Conservation (phyloP, 2,329 filamentous ascomycete species). For the Aspergillus persii region DNA sequence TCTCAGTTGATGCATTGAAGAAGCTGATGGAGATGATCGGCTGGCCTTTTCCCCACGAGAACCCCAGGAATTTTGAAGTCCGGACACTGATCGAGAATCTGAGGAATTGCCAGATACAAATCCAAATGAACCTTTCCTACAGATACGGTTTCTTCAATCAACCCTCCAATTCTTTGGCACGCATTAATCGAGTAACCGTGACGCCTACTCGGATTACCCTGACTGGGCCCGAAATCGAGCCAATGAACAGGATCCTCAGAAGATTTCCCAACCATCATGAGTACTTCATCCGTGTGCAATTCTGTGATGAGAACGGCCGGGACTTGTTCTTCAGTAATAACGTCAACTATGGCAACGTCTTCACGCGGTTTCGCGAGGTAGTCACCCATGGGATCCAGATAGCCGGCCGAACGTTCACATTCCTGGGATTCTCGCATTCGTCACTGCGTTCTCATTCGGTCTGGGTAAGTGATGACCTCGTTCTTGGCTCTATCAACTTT, state of each 20-base stretch:
- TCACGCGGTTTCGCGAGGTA: slow-evolving; percentile 58
- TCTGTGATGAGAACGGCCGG: slow-evolving; percentile 26
- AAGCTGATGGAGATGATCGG: slow-evolving; percentile 54
- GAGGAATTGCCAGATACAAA: slow-evolving; percentile 41
- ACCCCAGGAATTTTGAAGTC: slow-evolving; percentile 43
- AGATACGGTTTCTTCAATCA: not conserved
- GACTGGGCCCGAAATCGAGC: slow-evolving; percentile 55
- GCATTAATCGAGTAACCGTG: slow-evolving; percentile 56
- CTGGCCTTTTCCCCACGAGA: slow-evolving; percentile 53
- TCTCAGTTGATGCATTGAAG: slow-evolving; percentile 56
- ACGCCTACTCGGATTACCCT: slow-evolving; percentile 58
- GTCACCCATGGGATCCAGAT: slow-evolving; percentile 61
- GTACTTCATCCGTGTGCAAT: slow-evolving; percentile 25
- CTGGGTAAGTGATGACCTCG: slow-evolving; percentile 48
- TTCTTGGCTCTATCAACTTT: not conserved
- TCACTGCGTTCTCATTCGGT: slow-evolving; percentile 69
- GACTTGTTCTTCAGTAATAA: slow-evolving; percentile 19
- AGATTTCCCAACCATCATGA: slow-evolving; percentile 25
- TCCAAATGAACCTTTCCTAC: not conserved
- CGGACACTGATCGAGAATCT: slow-evolving; percentile 42
- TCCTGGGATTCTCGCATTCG: slow-evolving; percentile 77
- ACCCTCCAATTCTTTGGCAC: slow-evolving; percentile 8
- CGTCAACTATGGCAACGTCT: slow-evolving; percentile 19
- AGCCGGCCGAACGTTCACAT: slow-evolving; percentile 61
- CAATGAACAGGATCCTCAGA: slow-evolving; percentile 30